A percentile compares a stretch with the other conserved stretches of the same genome.
Evolutionary conservation across 2,329 filamentous ascomycete genomes (phyloP).

Genomic region (Epichloe gansuensis): DNA sequence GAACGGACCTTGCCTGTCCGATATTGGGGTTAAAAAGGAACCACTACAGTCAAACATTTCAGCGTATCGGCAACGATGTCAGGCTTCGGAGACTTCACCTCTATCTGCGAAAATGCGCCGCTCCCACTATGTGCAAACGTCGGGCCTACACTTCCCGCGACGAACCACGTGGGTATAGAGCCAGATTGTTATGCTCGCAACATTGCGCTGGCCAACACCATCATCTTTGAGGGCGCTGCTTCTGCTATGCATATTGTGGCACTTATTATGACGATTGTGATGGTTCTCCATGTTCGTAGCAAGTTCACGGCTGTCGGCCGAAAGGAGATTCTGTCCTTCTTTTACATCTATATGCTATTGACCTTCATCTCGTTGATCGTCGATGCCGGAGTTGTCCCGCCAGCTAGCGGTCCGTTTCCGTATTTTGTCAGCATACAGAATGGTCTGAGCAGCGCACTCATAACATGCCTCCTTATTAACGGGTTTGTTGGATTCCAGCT

Average conservation of each 20-base stretch:
- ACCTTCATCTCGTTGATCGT: conserved; percentile 82
- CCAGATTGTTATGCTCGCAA: conserved; percentile 87
- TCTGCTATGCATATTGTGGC: conserved; percentile 88
- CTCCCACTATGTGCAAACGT: conserved; percentile 81
- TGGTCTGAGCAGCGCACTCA: conserved; percentile 72
- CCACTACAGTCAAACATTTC: not conserved
- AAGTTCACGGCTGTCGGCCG: conserved; percentile 94
- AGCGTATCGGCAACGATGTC: conserved; percentile 39
- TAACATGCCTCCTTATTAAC: conserved; percentile 86
- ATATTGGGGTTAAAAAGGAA: not conserved
- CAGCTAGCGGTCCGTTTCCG: conserved; percentile 66
- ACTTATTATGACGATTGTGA: conserved; percentile 85
- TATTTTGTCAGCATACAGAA: conserved; percentile 87
- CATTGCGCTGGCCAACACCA: conserved; percentile 93
- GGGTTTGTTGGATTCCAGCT: conserved; percentile 97
- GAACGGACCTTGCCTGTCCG: not conserved
- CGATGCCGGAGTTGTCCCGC: conserved; percentile 84
- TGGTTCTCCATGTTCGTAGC: conserved; percentile 92
- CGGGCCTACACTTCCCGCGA: conserved; percentile 59
- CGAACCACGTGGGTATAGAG: conserved; percentile 64
- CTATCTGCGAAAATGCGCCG: conserved; percentile 73
- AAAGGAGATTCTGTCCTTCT: conserved; percentile 73
- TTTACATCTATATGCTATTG: conserved; percentile 89
- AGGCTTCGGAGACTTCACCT: conserved; percentile 83
- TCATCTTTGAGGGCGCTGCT: conserved; percentile 90